These are phyloP conservation scores for Diaporthe ampelina DNA, from an alignment of 2,329 filamentous ascomycete species.

Conservation along the genomic window DNA sequence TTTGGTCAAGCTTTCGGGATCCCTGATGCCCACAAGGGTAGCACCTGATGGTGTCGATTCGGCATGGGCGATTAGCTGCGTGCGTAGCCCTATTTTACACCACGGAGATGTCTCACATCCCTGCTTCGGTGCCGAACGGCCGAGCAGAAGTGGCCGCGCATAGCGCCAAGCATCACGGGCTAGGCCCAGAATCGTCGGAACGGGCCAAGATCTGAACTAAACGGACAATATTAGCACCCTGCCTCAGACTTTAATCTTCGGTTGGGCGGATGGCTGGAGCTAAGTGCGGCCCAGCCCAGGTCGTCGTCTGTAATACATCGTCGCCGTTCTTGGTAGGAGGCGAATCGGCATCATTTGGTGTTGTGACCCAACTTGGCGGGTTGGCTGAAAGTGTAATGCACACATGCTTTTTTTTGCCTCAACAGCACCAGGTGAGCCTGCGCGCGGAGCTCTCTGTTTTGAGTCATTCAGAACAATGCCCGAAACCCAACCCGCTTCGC, in stretches of 20 bases:
- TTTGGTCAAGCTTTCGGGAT: conserved; percentile 6
- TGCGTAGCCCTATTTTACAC: neutral
- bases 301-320: conserved; percentile 21
- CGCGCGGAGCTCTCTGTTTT: neutral
- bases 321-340: conserved; percentile 13
- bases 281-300: conserved; percentile 7
- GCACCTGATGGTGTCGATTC: neutral
- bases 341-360: neutral
- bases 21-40: neutral
- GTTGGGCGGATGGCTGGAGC: neutral
- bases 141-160: neutral
- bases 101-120: neutral
- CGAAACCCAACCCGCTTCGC: conserved; percentile 2
- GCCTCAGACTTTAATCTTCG: neutral
- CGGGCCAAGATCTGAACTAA: conserved; percentile 19
- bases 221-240: conserved; percentile 8
- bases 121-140: conserved; percentile 7
- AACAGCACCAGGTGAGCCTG: neutral
- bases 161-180: conserved; percentile 15
- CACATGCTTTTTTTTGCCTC: conserved; percentile 15
- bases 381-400: neutral
- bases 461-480: conserved; percentile 4
- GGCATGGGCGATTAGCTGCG: neutral
- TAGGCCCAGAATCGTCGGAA: conserved; percentile 19
- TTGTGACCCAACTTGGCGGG: conserved; percentile 10